Evolutionary conservation across 2,329 filamentous ascomycete genomes (phyloP).

Genomic region (Biscogniauxia sp.): DNA sequence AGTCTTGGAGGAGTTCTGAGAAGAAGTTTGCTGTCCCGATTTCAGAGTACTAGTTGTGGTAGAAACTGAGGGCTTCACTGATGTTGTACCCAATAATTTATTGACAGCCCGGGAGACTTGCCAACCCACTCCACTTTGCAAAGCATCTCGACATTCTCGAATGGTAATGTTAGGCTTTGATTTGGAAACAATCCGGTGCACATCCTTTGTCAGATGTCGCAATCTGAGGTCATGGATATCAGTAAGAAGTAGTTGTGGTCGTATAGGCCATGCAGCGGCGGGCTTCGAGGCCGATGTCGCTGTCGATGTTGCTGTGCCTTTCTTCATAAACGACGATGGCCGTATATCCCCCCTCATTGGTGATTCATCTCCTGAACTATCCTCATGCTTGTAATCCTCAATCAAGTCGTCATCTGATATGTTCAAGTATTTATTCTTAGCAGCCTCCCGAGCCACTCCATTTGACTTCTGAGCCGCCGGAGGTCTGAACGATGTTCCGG

Average conservation of each 20-base stretch:
- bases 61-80: not conserved
- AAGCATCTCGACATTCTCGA: conserved; percentile 29
- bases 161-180: conserved; percentile 25
- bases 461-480: conserved; percentile 31
- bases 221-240: conserved; percentile 32
- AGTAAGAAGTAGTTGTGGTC: conserved; percentile 24
- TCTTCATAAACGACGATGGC: conserved; percentile 32
- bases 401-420: conserved; percentile 34
- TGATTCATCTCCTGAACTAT: conserved; percentile 32
- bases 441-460: conserved; percentile 35
- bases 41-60: not conserved
- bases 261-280: conserved; percentile 11
- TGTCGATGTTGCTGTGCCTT: conserved; percentile 7
- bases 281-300: conserved; percentile 6
- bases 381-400: conserved; percentile 31
- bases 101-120: conserved; percentile 27
- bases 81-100: conserved; percentile 14
- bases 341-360: conserved; percentile 34
- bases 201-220: conserved; percentile 29
- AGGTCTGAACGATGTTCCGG: conserved; percentile 68
- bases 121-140: conserved; percentile 25
- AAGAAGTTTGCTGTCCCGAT: conserved; percentile 10
- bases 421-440: conserved; percentile 28
- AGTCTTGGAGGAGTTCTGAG: conserved; percentile 2
- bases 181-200: conserved; percentile 29